A percentile compares a stretch with the other conserved stretches of the same genome.
phyloP scores from a whole-genome alignment of 2,329 filamentous ascomycete species.

The Talaromyces rugulosus region DNA sequence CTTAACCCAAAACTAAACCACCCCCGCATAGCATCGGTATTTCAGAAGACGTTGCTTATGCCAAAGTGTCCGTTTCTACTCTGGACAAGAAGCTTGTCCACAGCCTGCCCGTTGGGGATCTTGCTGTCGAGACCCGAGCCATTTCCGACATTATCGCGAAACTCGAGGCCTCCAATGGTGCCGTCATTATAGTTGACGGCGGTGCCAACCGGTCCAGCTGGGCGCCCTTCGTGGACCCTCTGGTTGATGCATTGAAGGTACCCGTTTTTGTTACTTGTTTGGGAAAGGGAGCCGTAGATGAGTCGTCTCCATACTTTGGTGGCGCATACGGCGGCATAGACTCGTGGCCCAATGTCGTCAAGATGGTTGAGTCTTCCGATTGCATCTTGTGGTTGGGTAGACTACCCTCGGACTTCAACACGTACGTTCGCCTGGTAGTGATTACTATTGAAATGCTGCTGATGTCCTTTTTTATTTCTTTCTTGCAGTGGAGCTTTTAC shows the following conservation, averaged over 20 bases:
- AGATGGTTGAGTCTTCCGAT: background rate
- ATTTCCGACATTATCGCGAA: background rate
- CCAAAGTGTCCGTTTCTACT: background rate
- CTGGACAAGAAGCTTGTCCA: background rate
- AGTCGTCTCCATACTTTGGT: background rate
- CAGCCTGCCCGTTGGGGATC: background rate
- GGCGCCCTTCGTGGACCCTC: background rate
- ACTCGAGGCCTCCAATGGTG: background rate
- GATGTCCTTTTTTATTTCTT: background rate
- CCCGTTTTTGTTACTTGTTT: conserved; percentile 8
- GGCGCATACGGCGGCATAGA: background rate
- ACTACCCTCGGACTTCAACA: conserved; percentile 11
- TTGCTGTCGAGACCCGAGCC: background rate
- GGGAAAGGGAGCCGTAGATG: conserved; percentile 5
- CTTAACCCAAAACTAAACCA: background rate
- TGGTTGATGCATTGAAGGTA: background rate
- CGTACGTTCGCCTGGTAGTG: background rate
- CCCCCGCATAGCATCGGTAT: conserved; percentile 4
- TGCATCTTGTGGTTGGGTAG: conserved; percentile 1
- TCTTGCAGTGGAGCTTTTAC: conserved; percentile 7
- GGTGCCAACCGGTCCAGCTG: background rate
- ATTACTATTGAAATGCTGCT: background rate
- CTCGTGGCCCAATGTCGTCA: background rate
- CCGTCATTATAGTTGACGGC: conserved; percentile 1
- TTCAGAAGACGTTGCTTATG: conserved; percentile 3